A percentile compares a stretch with the other conserved stretches of the same genome.
phyloP scores from a whole-genome alignment of 2,329 filamentous ascomycete species.

The Aaosphaeria arxii region DNA sequence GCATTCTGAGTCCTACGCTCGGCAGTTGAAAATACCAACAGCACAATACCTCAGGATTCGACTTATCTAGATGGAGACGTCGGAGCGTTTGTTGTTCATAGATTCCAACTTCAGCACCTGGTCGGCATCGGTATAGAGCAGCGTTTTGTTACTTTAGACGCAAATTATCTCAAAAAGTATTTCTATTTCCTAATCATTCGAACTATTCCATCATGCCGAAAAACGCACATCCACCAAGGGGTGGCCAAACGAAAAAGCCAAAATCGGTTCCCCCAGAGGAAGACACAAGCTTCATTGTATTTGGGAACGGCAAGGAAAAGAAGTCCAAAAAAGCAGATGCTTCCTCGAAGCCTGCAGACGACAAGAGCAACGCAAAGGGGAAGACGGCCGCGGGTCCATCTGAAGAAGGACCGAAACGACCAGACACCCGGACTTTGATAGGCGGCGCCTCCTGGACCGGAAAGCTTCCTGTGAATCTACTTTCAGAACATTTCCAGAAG shows the following conservation, averaged over 20 bases:
- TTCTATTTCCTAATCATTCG: no score
- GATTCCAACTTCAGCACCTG: no score
- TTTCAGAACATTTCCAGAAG: conserved; percentile 93
- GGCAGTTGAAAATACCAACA: no score
- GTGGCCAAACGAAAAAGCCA: conserved; percentile 38
- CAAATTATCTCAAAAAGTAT: no score
- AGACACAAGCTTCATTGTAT: conserved; percentile 50
- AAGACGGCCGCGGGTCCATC: conserved; percentile 28
- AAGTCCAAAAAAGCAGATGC: conserved; percentile 34
- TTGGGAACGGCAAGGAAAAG: conserved; percentile 44
- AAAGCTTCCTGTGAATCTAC: conserved; percentile 88
- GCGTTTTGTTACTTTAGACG: no score
- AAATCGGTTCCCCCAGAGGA: conserved; percentile 40
- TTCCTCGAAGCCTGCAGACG: conserved; percentile 13
- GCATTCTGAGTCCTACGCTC: no score
- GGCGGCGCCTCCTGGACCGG: conserved; percentile 96
- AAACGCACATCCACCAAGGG: conserved; percentile 48
- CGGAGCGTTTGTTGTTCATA: no score
- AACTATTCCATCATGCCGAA: conserved; percentile 41
- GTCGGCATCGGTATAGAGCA: no score
- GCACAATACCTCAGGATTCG: no score
- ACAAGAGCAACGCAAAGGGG: conserved; percentile 25
- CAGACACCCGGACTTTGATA: conserved; percentile 72
- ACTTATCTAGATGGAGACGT: no score
- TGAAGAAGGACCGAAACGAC: conserved; percentile 53